These are phyloP conservation scores for Adansonia gregorii DNA, from an alignment of 441 rosid genomes.

Conservation along the genomic window DNA sequence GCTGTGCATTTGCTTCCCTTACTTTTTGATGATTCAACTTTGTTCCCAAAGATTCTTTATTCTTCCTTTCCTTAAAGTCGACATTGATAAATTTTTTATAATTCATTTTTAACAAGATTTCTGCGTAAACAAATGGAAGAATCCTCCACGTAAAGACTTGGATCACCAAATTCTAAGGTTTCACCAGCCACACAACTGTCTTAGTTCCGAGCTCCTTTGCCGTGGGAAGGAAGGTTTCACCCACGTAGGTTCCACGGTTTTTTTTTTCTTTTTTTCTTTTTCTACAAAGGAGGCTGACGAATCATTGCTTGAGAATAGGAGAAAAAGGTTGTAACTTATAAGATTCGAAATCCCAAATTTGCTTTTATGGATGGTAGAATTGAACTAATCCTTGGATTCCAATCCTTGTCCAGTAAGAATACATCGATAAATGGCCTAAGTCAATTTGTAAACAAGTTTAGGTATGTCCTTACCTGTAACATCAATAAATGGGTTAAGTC, in stretches of 20 bases:
- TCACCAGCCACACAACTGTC: conserved; percentile 23
- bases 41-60: not conserved
- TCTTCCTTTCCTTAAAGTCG: not conserved
- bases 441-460: conserved; percentile 1
- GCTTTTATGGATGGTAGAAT: no score
- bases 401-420: no score
- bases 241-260: not conserved
- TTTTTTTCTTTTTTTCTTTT: not conserved
- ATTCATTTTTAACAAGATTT: not conserved
- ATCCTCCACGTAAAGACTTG: not conserved
- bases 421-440: conserved; percentile 16
- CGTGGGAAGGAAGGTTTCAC: not conserved
- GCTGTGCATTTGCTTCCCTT: not conserved
- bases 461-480: conserved; percentile 35
- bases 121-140: not conserved
- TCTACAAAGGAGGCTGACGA: not conserved
- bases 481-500: no score
- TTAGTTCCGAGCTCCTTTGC: not conserved
- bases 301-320: no score
- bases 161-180: conserved; percentile 10
- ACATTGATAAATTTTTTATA: not conserved
- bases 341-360: no score
- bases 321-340: no score
- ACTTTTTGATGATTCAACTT: not conserved
- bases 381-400: no score